phyloP scores from a whole-genome alignment of 106 monocot genomes.

The Dendrobium chrysotoxum region DNA sequence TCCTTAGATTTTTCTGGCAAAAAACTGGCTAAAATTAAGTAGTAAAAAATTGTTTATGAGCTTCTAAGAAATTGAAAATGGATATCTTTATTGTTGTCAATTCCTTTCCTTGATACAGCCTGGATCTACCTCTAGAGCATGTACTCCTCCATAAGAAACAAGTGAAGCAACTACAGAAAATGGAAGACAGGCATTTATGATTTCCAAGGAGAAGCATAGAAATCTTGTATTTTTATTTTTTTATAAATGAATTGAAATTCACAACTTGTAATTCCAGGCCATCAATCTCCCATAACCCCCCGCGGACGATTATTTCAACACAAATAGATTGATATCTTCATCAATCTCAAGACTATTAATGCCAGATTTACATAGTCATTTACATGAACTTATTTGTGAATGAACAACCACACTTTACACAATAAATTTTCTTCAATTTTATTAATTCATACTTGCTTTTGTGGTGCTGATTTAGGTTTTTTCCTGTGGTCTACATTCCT shows the following conservation, averaged over 20 bases:
- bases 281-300: neutral
- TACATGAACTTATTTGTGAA: no score
- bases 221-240: neutral
- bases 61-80: neutral
- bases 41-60: neutral
- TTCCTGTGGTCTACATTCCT: no score
- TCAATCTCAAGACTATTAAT: neutral
- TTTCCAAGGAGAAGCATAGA: neutral
- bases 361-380: neutral
- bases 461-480: no score
- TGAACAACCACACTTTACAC: no score
- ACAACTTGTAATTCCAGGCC: neutral
- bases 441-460: no score
- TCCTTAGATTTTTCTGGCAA: neutral
- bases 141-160: constrained; percentile 13
- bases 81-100: neutral
- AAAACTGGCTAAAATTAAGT: neutral
- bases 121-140: constrained; percentile 11
- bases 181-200: constrained; percentile 7
- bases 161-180: neutral
- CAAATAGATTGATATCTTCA: neutral
- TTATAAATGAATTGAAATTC: neutral
- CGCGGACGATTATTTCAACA: neutral
- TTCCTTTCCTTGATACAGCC: constrained; percentile 11
- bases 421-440: no score